phyloP scores from a whole-genome alignment of 148 eudicot genomes.

The Diospyros kaki region DNA sequence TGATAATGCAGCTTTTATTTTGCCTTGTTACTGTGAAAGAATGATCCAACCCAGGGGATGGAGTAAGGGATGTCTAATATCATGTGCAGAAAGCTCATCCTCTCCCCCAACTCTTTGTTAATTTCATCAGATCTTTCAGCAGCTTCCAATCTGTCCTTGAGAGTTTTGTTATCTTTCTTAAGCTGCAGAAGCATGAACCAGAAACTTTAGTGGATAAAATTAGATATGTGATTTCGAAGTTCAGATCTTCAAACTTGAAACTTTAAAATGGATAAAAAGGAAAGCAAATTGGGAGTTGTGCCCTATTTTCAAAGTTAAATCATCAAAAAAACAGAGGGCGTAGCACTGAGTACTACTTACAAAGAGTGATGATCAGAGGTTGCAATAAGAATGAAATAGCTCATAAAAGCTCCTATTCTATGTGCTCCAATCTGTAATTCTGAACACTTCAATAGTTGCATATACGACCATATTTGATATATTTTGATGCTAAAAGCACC shows the following conservation, averaged over 20 bases:
- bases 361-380: not conserved
- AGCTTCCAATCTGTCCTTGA: constrained; percentile 33
- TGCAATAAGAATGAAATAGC: not conserved
- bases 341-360: not conserved
- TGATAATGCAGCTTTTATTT: not conserved
- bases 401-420: not conserved
- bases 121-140: constrained; percentile 19
- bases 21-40: constrained; percentile 11
- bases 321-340: not conserved
- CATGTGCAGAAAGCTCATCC: constrained; percentile 22
- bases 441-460: not conserved
- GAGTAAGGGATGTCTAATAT: constrained; percentile 18
- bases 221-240: too few species aligned
- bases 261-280: not conserved
- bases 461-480: not conserved
- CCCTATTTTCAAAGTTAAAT: not conserved
- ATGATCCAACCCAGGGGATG: constrained; percentile 22
- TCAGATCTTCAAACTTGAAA: not conserved
- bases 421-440: not conserved
- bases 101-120: constrained; percentile 1
- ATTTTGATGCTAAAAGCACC: not conserved
- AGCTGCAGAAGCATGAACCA: constrained; percentile 26
- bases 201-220: too few species aligned
- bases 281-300: not conserved
- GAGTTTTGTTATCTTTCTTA: constrained; percentile 39